Evolutionary conservation across 2,329 filamentous ascomycete species (phyloP).

Genomic region (Gnomoniopsis sp.): DNA sequence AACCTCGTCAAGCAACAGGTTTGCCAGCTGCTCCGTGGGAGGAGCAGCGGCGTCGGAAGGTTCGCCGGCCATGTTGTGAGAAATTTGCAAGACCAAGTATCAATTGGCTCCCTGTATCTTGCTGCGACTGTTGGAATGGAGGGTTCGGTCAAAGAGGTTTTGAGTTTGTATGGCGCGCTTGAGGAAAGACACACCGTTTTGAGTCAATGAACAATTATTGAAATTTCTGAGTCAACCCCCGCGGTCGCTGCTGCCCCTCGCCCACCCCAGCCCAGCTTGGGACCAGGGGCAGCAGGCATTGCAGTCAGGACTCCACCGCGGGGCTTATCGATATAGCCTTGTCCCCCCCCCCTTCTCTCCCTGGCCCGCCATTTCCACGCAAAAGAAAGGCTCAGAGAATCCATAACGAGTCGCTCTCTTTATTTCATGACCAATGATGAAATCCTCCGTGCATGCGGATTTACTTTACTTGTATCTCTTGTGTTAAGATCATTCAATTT

Average conservation of each 20-base stretch:
- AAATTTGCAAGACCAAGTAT: neutral
- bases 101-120: conserved; percentile 2
- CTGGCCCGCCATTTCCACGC: no score
- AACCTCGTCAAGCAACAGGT: conserved; percentile 84
- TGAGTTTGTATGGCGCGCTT: neutral
- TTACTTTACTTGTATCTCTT: no score
- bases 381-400: neutral
- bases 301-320: neutral
- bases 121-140: neutral
- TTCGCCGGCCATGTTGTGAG: conserved; percentile 21
- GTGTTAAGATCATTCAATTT: no score
- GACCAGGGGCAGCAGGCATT: neutral
- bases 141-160: neutral
- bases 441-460: no score
- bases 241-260: neutral
- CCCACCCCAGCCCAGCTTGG: neutral
- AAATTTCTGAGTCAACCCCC: neutral
- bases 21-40: conserved; percentile 55
- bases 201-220: neutral
- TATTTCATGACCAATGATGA: no score
- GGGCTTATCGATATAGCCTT: conserved; percentile 9
- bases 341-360: neutral
- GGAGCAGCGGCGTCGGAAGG: conserved; percentile 23
- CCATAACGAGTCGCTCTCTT: neutral
- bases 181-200: neutral